A percentile compares a stretch with the other conserved stretches of the same genome.
Evolutionary conservation across 257 asterid species (phyloP).

Genomic region (Asclepias syriaca): DNA sequence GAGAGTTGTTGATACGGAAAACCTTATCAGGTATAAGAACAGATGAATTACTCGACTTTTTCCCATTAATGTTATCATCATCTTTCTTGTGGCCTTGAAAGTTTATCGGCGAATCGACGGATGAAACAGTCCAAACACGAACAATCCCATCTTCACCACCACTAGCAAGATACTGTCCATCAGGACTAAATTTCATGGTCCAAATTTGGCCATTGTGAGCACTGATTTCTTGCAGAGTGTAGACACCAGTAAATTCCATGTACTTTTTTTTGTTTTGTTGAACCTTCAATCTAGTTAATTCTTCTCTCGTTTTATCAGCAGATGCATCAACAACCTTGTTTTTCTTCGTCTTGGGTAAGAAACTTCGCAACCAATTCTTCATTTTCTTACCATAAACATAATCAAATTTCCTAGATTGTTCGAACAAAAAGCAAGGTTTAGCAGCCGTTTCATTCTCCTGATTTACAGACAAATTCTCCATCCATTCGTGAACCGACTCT

Average conservation of each 20-base stretch:
- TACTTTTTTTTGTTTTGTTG: slow-evolving; percentile 39
- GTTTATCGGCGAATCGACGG: slow-evolving; percentile 22
- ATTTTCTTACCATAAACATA: slow-evolving; percentile 31
- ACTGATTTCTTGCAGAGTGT: slow-evolving; percentile 45
- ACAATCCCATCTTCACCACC: slow-evolving; percentile 83
- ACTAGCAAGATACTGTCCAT: slow-evolving; percentile 67
- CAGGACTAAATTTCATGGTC: slow-evolving; percentile 80
- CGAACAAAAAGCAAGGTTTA: background rate
- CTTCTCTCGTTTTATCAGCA: slow-evolving; percentile 17
- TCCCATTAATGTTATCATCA: slow-evolving; percentile 10
- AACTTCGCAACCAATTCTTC: slow-evolving; percentile 47
- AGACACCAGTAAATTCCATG: slow-evolving; percentile 50
- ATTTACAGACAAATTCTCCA: slow-evolving; percentile 22
- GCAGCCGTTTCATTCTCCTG: slow-evolving; percentile 18
- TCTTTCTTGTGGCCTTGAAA: slow-evolving; percentile 12
- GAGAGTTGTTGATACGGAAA: slow-evolving; percentile 53
- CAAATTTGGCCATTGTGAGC: slow-evolving; percentile 61
- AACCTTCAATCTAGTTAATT: slow-evolving; percentile 23
- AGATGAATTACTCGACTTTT: slow-evolving; percentile 25
- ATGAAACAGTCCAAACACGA: slow-evolving; percentile 54
- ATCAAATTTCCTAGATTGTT: background rate
- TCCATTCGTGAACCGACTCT: slow-evolving; percentile 34
- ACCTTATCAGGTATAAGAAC: slow-evolving; percentile 50
- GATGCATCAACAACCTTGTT: slow-evolving; percentile 13
- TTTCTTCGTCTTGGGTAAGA: slow-evolving; percentile 32